A percentile compares a stretch with the other conserved stretches of the same genome.
Conservation (phyloP, 129 eudicot species). For the Mikania micrantha region DNA sequence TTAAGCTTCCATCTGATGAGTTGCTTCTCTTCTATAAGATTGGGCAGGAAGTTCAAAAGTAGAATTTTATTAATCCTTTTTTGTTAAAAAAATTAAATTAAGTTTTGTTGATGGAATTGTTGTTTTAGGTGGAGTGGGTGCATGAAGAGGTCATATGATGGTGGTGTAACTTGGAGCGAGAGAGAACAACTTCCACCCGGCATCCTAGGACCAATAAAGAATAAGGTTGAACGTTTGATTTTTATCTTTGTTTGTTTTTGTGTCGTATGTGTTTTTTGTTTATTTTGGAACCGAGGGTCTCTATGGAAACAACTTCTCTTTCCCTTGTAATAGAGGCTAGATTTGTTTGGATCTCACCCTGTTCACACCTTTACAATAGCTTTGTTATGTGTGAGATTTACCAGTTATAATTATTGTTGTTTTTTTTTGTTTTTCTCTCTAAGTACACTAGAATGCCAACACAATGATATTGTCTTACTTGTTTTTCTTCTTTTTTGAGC, state of each 20-base stretch:
- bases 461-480: not conserved
- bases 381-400: too few species aligned
- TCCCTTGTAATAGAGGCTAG: too few species aligned
- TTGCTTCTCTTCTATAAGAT: slow-evolving; percentile 81
- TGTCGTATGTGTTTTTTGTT: too few species aligned
- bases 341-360: too few species aligned
- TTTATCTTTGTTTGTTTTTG: too few species aligned
- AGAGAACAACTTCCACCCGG: slow-evolving; percentile 98
- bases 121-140: slow-evolving; percentile 89
- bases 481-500: slow-evolving; percentile 1
- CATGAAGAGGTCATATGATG: slow-evolving; percentile 81
- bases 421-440: too few species aligned
- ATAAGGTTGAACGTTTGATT: slow-evolving; percentile 53
- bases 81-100: too few species aligned
- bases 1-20: slow-evolving; percentile 75
- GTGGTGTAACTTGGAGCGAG: slow-evolving; percentile 75
- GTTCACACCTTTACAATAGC: too few species aligned
- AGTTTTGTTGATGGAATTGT: slow-evolving; percentile 4
- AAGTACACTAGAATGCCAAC: not conserved
- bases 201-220: slow-evolving; percentile 85
- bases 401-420: too few species aligned
- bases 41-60: slow-evolving; percentile 89
- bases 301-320: too few species aligned
- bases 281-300: too few species aligned
- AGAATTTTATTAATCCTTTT: not conserved